These are phyloP conservation scores for Grifola frondosa DNA, from an alignment of 1,284 basidiomycete genomes.

Conservation along the genomic window DNA sequence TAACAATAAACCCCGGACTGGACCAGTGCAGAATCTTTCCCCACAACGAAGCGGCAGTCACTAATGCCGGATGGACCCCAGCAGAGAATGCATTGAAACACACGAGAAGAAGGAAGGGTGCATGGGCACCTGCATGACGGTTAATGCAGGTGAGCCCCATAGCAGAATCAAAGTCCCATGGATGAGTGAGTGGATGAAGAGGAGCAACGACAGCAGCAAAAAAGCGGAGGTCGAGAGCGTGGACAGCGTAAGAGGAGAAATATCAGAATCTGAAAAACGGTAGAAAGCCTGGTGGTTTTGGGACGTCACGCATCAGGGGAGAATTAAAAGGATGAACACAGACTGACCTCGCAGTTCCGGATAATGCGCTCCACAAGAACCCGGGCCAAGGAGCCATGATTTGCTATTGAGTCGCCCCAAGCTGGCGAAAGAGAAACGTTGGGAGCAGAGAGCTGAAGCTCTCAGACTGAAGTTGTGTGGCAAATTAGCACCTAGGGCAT, in stretches of 20 bases:
- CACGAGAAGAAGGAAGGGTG: conserved; percentile 79
- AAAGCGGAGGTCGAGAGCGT: conserved; percentile 79
- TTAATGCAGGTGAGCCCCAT: conserved; percentile 65
- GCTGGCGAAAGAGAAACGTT: no score
- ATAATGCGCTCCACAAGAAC: conserved; percentile 66
- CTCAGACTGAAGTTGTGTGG: no score
- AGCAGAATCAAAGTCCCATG: conserved; percentile 71
- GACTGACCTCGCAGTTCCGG: conserved; percentile 60
- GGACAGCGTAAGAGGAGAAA: conserved; percentile 78
- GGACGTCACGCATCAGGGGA: background rate
- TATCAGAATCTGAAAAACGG: conserved; percentile 76
- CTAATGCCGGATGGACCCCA: conserved; percentile 56
- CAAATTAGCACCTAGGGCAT: no score
- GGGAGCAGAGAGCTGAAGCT: no score
- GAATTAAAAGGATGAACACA: background rate
- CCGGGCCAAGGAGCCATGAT: conserved; percentile 44
- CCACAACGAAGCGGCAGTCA: conserved; percentile 66
- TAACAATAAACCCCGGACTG: conserved; percentile 74
- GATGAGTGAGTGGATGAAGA: conserved; percentile 71
- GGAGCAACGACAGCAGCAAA: conserved; percentile 75
- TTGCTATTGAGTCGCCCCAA: no score
- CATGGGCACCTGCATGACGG: conserved; percentile 76
- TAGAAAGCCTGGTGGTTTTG: conserved; percentile 57
- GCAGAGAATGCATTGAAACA: conserved; percentile 78
- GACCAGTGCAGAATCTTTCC: conserved; percentile 67